Conservation (phyloP, 495 filamentous ascomycete genomes). For the Aspergillus taichungensis region DNA sequence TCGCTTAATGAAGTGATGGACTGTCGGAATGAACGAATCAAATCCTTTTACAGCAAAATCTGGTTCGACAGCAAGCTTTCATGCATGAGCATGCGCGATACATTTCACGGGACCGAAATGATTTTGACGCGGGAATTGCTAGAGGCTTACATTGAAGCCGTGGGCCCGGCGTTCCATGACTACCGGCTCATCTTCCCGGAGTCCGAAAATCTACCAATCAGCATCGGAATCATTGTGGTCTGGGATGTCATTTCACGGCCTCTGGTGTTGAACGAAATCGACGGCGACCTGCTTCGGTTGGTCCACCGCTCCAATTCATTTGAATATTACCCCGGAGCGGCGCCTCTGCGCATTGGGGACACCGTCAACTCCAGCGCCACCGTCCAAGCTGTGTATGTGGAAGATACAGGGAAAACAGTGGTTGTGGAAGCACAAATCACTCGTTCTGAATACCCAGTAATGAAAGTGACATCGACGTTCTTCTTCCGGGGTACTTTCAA, state of each 20-base stretch:
- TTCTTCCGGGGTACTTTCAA: conserved; percentile 14
- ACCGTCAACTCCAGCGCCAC: conserved; percentile 10
- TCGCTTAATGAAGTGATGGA: conserved; percentile 80
- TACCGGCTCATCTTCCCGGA: conserved; percentile 2
- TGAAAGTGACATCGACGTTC: conserved; percentile 21
- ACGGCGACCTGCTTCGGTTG: conserved; percentile 24
- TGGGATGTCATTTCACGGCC: conserved; percentile 26
- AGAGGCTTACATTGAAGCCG: neutral
- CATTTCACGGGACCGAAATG: conserved; percentile 36
- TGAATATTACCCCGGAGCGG: conserved; percentile 11
- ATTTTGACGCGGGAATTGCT: conserved; percentile 6
- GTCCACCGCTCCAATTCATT: conserved; percentile 25
- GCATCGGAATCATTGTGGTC: conserved; percentile 17
- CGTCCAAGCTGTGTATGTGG: conserved; percentile 13
- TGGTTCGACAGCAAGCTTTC: conserved; percentile 65
- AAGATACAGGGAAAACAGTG: conserved; percentile 17
- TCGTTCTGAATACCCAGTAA: conserved; percentile 13
- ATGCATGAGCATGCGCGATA: conserved; percentile 17
- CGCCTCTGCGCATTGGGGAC: conserved; percentile 19
- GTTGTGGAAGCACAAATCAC: conserved; percentile 18
- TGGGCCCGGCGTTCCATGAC: conserved; percentile 8
- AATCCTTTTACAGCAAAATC: conserved; percentile 83
- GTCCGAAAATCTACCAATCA: conserved; percentile 11
- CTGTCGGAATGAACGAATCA: conserved; percentile 76
- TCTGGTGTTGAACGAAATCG: conserved; percentile 10